Evolutionary conservation across 805 yeast genomes (phyloP), one percentile per base, ranked within the genome.

Genomic region (Huiozyma naganishii): DNA sequence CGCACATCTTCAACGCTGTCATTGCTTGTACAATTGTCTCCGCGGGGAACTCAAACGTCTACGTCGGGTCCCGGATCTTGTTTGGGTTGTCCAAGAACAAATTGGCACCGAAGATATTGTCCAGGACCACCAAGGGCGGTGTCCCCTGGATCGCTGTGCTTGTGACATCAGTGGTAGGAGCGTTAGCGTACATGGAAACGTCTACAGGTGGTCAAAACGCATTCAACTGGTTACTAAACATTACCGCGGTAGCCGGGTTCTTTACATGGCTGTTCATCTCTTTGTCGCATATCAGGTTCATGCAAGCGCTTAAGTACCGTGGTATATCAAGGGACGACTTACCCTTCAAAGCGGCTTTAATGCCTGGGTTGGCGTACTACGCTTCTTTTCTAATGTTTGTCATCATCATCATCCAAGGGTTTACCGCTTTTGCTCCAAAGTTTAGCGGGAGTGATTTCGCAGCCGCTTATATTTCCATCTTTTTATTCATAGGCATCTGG

Each of bases 41-140:
- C n/a, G 88, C 90, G 28, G 90, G 80, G 58, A 83, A 83, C 66
- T 80, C 88, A 10, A 79, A 80, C 57, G 70, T 82, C 29, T 81
- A 82, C 62, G 76, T 79, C 51, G 81, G 86, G 36, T 80, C 88
- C 3, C 69, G 92, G 64, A 69, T 79, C 37, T 59, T 83, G 41
- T 80, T 72, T 55, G 76, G 80, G n/a, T 67, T 83, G 58, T 79
- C 84, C n/a, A 69, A 71, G 50, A 71, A 72, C 41, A 69, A 70
- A 6, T 66, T 72, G 41, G 84, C 84, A 3, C 85, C 85, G 32
- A 68, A 62, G 46, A 51, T 72, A 43, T 76, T 80, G 52, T 50
- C 60, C 8, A 55, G 53, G 36, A 73, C 81, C 34, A 77, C 75
- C 38, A 69, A 63, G 49, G 54, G 59, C 17, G 88, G 88, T 61